Base-by-base conservation (phyloP, 441 rosid genomes). In the Macaranga tanarius region DNA sequence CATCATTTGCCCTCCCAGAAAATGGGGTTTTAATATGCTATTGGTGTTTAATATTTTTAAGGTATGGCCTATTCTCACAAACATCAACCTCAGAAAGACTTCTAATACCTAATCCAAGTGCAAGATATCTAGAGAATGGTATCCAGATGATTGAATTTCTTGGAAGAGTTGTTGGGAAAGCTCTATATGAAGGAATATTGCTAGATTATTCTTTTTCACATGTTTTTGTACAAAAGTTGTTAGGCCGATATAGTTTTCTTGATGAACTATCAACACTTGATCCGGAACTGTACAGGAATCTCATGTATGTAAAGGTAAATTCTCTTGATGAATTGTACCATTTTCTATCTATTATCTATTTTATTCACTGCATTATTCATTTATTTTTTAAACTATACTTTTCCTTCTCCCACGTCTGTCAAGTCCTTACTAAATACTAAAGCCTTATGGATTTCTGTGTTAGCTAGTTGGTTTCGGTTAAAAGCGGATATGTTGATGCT, bases 101-200 rank as follows among this genome's bases (percentile, higher is more conserved):
- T 79, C 84, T 95, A 70, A 87, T 93, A 69, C 99, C 98, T 15
- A 93, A 89, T 83, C 75, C 92, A 70, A 88, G 94, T 62, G 99
- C 99, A 66, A 86, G 88, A 86, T 84, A 80, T 87, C 85, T 90
- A 54, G 98, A 93, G 77, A 89, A 95, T 67, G 97, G 99, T 71
- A 77, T 88, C 76, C 92, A 86, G 86, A 90, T 90, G 98, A 88
- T 95, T 83, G 99, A 93, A 83, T 95, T 95, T 80, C 97, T 95
- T 76, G 99, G 99, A 76, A 90, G 97, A 83, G 89, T 95, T 79
- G 98, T 95, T 72, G 99, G 99, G 73, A 92, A 95, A 89, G 97
- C 99, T 77, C 90, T 95, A 40, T 93, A 95, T 74, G 99, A 95
- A 82, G 98, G 99, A 81, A 92, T 95, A 78, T 81, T 95, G 79